A percentile compares a stretch with the other conserved stretches of the same genome.
Conservation (phyloP, 257 asterid species). For the Lantana camara region DNA sequence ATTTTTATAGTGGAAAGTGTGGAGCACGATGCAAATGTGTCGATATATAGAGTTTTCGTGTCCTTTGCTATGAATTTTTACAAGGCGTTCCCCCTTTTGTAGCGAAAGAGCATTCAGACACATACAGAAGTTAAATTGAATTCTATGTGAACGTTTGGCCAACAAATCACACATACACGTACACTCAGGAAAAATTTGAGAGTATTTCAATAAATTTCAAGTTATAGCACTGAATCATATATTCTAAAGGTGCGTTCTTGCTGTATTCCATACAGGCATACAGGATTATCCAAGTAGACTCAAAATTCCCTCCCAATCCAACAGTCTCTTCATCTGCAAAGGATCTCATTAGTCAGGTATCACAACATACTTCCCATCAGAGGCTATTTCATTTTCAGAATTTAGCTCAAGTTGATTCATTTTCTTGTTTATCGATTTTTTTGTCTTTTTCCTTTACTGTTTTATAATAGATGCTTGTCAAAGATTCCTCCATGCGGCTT, state of each 20-base stretch:
- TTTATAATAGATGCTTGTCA: slow-evolving; percentile 94
- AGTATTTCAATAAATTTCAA: background rate
- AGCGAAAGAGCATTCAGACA: slow-evolving; percentile 93
- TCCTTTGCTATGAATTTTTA: slow-evolving; percentile 90
- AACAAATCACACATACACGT: too few species aligned
- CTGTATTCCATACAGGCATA: background rate
- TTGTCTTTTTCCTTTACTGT: background rate
- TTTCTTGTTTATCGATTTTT: background rate
- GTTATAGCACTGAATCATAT: background rate
- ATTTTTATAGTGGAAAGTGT: slow-evolving; percentile 77
- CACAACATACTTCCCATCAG: too few species aligned
- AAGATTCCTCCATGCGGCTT: slow-evolving; percentile 76
- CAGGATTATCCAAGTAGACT: slow-evolving; percentile 95
- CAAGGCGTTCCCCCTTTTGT: slow-evolving; percentile 96
- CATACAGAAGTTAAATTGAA: slow-evolving; percentile 72
- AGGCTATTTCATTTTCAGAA: background rate
- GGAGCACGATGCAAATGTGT: slow-evolving; percentile 93
- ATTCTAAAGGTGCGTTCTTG: background rate
- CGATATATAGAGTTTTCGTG: slow-evolving; percentile 98
- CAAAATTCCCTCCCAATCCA: slow-evolving; percentile 87
- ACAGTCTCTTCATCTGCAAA: slow-evolving; percentile 83
- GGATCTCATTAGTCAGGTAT: slow-evolving; percentile 89
- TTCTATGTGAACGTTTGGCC: background rate
- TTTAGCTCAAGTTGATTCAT: too few species aligned
- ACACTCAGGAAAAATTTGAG: background rate